Base-by-base conservation (phyloP, 441 rosid species). In the Breynia disticha region DNA sequence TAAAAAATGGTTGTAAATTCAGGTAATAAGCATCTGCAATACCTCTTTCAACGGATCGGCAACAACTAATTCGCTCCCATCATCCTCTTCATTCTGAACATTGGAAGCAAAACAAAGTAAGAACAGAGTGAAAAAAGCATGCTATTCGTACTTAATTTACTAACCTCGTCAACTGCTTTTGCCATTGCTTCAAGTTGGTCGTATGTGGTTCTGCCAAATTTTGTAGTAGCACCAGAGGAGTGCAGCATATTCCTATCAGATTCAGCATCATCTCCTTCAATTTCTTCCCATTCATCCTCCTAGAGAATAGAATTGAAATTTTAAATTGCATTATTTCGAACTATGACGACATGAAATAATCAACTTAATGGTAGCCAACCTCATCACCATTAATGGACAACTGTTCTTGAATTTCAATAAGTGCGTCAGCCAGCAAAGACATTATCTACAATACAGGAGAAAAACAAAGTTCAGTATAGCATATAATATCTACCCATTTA, bases 231-330 rank as follows among this genome's bases (percentile, higher is more conserved):
- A 49, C 78, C 58, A 13, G 94, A 69, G 11, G 44, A 41, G 52
- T 53, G 60, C 46, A 82, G 54, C 69, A 82, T 35, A 63, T 72
- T 72, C 53, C 68, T 67, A 50, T 71, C 81, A 50, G 68, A 67
- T 61, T 75, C 86, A 42, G n/a, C 63, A n/a, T 70, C 83, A 55
- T 57, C 83, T 59, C 70, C 84, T 61, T 74, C 68, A 66, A 76
- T 71, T 68, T 90, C 96, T 74, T 87, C 97, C 96, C 95, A 90
- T 61, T 82, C 95, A n/a, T 81, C 79, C 64, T 79, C 90, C 84
- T 52, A 64, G 16, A 38, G 56, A 48, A 48, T 54, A 53, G 19
- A 22, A 48, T 13, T 59, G 32, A 56, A 50, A 32, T 37, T 24
- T 62, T 57, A 41, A 61, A 16, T 60, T 59, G 48, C 50, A 62